Conservation (phyloP, 768 basidiomycete genomes). For the Kwoniella bestiolae region DNA sequence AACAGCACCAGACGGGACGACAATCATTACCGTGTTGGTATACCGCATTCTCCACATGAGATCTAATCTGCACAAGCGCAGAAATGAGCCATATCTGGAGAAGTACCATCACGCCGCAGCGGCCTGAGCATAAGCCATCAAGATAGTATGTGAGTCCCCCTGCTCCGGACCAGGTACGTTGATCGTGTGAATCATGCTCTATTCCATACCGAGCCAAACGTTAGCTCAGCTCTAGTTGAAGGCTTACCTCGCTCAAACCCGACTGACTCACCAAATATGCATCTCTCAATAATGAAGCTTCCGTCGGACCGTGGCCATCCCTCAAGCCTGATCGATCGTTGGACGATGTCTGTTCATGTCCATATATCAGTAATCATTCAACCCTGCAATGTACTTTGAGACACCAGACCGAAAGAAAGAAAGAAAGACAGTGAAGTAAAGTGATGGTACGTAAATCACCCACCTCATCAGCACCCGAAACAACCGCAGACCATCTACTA, state of each 20-base stretch:
- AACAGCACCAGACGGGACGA: too few relatives aligned
- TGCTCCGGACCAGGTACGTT: slow-evolving; percentile 2
- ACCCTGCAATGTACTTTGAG: too few relatives aligned
- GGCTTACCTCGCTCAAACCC: too few relatives aligned
- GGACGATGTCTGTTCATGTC: neutral
- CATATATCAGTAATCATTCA: too few relatives aligned
- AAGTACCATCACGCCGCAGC: neutral
- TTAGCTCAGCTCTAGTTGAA: too few relatives aligned
- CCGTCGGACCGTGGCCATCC: neutral
- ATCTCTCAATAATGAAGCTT: slow-evolving; percentile 13
- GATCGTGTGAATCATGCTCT: slow-evolving; percentile 3
- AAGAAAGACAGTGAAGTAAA: too few relatives aligned
- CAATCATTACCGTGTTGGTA: too few relatives aligned
- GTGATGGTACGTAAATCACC: neutral
- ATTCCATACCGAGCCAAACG: too few relatives aligned
- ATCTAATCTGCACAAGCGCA: too few relatives aligned
- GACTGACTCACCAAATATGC: slow-evolving; percentile 17
- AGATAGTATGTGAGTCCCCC: slow-evolving; percentile 12
- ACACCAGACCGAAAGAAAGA: too few relatives aligned
- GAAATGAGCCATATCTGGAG: neutral
- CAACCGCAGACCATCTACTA: slow-evolving; percentile 10
- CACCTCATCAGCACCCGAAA: neutral
- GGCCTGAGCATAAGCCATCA: slow-evolving; percentile 11
- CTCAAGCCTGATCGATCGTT: neutral
- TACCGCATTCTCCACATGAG: too few relatives aligned